Evolutionary conservation across 1,284 basidiomycete species (phyloP), one percentile per base, ranked within the genome.

Genomic region (Termitomyces sp.): DNA sequence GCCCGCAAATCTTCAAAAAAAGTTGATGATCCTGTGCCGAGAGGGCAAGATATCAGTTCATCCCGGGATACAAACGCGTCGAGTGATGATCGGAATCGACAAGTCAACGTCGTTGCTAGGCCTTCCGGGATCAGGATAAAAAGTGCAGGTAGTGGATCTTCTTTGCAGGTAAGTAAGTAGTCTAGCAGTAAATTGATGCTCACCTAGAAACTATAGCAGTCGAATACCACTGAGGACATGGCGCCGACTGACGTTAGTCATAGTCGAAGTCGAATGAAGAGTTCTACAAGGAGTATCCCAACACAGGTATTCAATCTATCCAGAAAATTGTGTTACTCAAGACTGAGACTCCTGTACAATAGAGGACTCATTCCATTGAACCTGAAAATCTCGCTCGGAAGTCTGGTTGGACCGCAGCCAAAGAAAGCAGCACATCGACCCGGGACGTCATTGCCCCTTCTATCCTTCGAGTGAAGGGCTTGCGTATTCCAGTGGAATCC

Each of bases 1-100:
- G 57, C 53, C 31, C 57, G 47, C 14, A 58, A 57, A 41, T 53
- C 59, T 44, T 49, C 39, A 31, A 41, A 43, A 16, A 48, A 39
- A 44, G 38, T 31, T 21, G 43, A 47, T 26, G 41, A 48, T 16
- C 14, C n/a, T 33, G 24, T 18, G 6, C 24, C 43, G 18, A 45
- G 24, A 10, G 31, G 37, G 19, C 51, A 44, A 18, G 42, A 47
- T 11, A 43, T 40, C 7, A 50, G 50, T 41, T 7, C 44, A n/a
- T 42, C 26, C n/a, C 28, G 26, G 21, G 26, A 37, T 31, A 5
- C 18, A n/a, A 13, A 52, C 11, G 14, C 31, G 31, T n/a, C 7
- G 39, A 33, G 34, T 10, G 34, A 34, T 37, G 18, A 21, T 24
- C 28, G 6, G 21, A 28, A 14, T 31, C 47, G 9, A 28, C 39